A percentile compares a stretch with the other conserved stretches of the same genome.
Conservation (phyloP, 371 early-diverging fungal species). For the Lichtheimia ramosa region DNA sequence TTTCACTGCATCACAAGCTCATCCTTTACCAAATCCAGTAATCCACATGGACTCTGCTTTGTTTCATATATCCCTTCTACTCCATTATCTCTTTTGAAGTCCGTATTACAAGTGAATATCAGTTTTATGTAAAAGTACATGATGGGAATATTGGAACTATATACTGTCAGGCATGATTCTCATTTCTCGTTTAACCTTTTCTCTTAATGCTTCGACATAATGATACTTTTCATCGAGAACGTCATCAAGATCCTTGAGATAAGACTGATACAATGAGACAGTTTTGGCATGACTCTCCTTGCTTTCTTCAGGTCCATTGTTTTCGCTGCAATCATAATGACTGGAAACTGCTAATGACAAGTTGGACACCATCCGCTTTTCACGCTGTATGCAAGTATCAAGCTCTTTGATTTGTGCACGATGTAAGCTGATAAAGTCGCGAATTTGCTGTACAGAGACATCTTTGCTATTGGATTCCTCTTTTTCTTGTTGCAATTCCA, state of each 20-base stretch:
- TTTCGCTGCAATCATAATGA: constrained; percentile 24
- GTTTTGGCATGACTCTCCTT: constrained; percentile 24
- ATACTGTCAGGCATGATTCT: constrained; percentile 13
- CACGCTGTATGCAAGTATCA: constrained; percentile 73
- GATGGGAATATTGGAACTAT: not conserved
- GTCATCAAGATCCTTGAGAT: constrained; percentile 60
- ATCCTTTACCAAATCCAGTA: no score
- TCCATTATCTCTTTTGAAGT: no score
- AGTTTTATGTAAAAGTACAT: no score
- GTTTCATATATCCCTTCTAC: no score
- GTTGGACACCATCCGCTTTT: constrained; percentile 77
- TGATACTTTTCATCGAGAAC: constrained; percentile 42
- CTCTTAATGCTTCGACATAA: constrained; percentile 31
- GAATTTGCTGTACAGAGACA: constrained; percentile 35
- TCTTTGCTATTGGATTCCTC: not conserved
- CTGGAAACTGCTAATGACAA: constrained; percentile 54
- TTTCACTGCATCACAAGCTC: no score
- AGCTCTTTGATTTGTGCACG: constrained; percentile 76
- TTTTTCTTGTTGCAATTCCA: not conserved
- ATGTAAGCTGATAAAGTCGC: constrained; percentile 75
- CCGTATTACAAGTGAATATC: no score
- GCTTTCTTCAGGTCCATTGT: constrained; percentile 9
- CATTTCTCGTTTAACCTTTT: constrained; percentile 25
- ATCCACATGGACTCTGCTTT: no score
- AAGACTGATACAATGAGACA: constrained; percentile 32